phyloP scores from a whole-genome alignment of 2,329 filamentous ascomycete species.

The Waltergamsia citrina region DNA sequence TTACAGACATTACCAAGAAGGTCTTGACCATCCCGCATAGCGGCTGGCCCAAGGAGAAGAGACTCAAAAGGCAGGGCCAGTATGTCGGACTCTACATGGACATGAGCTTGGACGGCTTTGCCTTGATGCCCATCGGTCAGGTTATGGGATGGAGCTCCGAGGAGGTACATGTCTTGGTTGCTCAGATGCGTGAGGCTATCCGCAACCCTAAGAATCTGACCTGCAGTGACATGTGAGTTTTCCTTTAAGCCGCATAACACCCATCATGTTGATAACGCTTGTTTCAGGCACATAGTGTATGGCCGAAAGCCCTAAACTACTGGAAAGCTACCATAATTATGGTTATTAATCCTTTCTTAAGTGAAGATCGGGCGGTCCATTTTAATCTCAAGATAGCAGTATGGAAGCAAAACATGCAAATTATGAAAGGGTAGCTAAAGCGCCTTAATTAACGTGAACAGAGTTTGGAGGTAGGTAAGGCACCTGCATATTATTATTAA shows the following conservation, averaged over 20 bases:
- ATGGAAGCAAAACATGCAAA: too few species aligned
- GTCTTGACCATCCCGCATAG: slow-evolving; percentile 27
- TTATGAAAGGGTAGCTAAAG: too few species aligned
- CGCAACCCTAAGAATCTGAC: not conserved
- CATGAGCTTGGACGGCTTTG: slow-evolving; percentile 19
- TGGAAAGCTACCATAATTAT: too few species aligned
- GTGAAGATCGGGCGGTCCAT: too few species aligned
- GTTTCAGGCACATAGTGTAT: not conserved
- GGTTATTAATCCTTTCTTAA: too few species aligned
- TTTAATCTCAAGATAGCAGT: too few species aligned
- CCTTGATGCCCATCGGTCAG: slow-evolving; percentile 13
- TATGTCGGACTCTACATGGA: slow-evolving; percentile 18
- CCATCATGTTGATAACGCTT: too few species aligned
- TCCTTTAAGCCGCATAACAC: not conserved
- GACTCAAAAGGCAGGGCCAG: slow-evolving; percentile 28
- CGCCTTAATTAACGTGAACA: too few species aligned
- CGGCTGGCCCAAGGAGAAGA: slow-evolving; percentile 30
- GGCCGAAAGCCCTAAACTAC: not conserved
- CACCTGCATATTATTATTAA: too few species aligned
- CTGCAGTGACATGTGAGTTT: slow-evolving; percentile 2
- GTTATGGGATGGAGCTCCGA: slow-evolving; percentile 17
- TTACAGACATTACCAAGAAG: slow-evolving; percentile 19
- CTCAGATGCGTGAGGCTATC: slow-evolving; percentile 9
- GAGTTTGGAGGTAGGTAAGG: too few species aligned
- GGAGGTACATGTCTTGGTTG: slow-evolving; percentile 12